Percentiles rank a stretch among this genome's conserved stretches.
These are phyloP conservation scores for Penicillium odoratum DNA, from an alignment of 495 filamentous ascomycete species.

Conservation along the genomic window DNA sequence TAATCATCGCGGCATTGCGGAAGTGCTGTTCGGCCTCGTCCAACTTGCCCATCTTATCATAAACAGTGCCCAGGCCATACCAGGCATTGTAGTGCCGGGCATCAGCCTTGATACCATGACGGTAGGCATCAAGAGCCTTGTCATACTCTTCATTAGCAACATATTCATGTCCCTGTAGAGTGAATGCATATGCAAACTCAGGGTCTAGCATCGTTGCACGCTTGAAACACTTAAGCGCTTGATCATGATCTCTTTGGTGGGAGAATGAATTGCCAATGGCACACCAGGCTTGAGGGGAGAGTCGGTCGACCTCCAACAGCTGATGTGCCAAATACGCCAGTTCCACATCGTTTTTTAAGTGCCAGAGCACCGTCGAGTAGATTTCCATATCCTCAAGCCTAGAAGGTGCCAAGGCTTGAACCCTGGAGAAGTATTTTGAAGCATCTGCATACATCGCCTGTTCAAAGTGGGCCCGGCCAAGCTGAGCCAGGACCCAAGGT, in stretches of 20 bases:
- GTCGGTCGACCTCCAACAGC: constrained; percentile 77
- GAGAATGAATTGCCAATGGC: constrained; percentile 94
- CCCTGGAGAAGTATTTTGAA: constrained; percentile 76
- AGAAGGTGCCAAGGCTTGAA: constrained; percentile 73
- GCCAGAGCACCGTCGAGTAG: constrained; percentile 97
- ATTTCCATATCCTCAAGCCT: constrained; percentile 93
- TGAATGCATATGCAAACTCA: constrained; percentile 92
- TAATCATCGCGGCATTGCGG: constrained; percentile 78
- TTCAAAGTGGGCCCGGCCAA: constrained; percentile 88
- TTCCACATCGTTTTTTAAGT: constrained; percentile 86
- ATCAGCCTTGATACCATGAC: constrained; percentile 79
- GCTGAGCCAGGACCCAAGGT: constrained; percentile 89
- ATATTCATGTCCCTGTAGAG: constrained; percentile 93
- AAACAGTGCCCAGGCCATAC: constrained; percentile 91
- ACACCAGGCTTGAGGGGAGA: constrained; percentile 94
- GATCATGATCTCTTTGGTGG: constrained; percentile 90
- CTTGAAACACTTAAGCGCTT: constrained; percentile 93
- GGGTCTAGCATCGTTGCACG: constrained; percentile 87
- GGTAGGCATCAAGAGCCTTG: constrained; percentile 83
- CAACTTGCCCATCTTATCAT: constrained; percentile 91
- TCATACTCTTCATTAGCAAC: constrained; percentile 97
- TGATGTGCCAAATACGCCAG: constrained; percentile 90
- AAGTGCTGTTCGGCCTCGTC: constrained; percentile 90
- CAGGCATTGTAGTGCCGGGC: constrained; percentile 93
- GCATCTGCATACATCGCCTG: constrained; percentile 80